Percentiles rank a stretch among this genome's conserved stretches.
phyloP scores from a whole-genome alignment of 78 protist species.

The Speleostelium caveatum region DNA sequence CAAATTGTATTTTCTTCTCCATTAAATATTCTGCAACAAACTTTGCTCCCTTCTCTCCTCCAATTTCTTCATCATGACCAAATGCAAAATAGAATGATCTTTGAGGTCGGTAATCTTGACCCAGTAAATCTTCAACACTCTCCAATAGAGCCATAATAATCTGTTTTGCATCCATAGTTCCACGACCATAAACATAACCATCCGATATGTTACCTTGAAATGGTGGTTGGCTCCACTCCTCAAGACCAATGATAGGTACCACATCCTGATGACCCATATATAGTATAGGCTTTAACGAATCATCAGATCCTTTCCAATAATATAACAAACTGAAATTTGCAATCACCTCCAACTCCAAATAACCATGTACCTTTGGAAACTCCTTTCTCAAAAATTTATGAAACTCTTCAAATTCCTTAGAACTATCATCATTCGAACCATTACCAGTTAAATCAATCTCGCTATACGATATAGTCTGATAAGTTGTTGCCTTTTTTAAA shows the following conservation, averaged over 20 bases:
- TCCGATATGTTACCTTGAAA: slow-evolving; percentile 34
- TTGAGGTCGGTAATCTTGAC: slow-evolving; percentile 28
- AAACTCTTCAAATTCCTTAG: background rate
- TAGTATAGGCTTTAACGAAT: slow-evolving; percentile 30
- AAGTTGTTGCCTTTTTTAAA: background rate
- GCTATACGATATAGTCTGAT: background rate
- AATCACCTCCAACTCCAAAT: slow-evolving; percentile 20
- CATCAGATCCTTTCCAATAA: slow-evolving; percentile 61
- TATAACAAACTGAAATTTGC: slow-evolving; percentile 4
- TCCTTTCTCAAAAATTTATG: slow-evolving; percentile 3
- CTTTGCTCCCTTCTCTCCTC: slow-evolving; percentile 44
- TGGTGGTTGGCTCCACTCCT: slow-evolving; percentile 48
- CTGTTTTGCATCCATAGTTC: slow-evolving; percentile 62
- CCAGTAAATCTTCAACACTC: slow-evolving; percentile 32
- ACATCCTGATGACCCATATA: slow-evolving; percentile 46
- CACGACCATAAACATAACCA: slow-evolving; percentile 61
- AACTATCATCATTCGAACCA: background rate
- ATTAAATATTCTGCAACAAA: slow-evolving; percentile 1
- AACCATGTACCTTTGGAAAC: slow-evolving; percentile 24
- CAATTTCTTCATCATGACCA: slow-evolving; percentile 76
- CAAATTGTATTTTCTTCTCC: background rate
- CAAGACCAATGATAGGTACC: slow-evolving; percentile 38
- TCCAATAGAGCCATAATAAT: slow-evolving; percentile 36
- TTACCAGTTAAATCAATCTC: background rate
- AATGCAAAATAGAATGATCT: slow-evolving; percentile 62